A percentile compares a stretch with the other conserved stretches of the same genome.
Conservation (phyloP, 306 rosid species). For the Quercus bicolor region DNA sequence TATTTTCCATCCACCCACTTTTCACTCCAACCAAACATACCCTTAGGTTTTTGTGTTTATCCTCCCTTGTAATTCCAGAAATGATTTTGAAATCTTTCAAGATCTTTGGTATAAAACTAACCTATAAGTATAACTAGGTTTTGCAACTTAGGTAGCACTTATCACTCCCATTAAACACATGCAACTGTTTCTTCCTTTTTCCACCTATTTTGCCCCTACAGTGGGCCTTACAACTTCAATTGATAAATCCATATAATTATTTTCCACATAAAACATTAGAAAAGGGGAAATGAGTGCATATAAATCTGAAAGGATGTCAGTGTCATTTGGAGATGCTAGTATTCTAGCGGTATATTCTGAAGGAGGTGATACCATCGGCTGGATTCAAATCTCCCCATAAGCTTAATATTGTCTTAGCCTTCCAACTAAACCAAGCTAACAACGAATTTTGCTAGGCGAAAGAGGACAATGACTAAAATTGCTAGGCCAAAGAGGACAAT, state of each 20-base stretch:
- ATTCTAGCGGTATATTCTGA: not conserved
- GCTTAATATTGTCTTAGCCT: not conserved
- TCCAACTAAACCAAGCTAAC: not conserved
- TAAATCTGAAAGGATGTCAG: not conserved
- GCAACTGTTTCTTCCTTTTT: not conserved
- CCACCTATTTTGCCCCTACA: not conserved
- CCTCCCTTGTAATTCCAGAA: not conserved
- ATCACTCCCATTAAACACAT: not conserved
- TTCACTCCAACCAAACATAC: too few species aligned
- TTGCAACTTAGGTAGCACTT: not conserved
- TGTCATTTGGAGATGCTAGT: not conserved
- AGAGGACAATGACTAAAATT: too few species aligned
- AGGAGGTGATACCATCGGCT: not conserved
- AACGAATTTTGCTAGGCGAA: not conserved
- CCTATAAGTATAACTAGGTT: not conserved
- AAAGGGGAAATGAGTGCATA: not conserved
- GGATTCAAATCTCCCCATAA: not conserved
- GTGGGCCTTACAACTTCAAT: not conserved
- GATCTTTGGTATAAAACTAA: not conserved
- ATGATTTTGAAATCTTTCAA: not conserved
- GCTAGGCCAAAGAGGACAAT: too few species aligned
- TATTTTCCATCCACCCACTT: too few species aligned
- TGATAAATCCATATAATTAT: not conserved
- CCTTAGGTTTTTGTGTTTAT: not conserved
- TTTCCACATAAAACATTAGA: not conserved